Evolutionary conservation across 192 early-diverging fungal species (phyloP), one percentile per base, ranked within the genome.

Genomic region (Coemansia sp.): DNA sequence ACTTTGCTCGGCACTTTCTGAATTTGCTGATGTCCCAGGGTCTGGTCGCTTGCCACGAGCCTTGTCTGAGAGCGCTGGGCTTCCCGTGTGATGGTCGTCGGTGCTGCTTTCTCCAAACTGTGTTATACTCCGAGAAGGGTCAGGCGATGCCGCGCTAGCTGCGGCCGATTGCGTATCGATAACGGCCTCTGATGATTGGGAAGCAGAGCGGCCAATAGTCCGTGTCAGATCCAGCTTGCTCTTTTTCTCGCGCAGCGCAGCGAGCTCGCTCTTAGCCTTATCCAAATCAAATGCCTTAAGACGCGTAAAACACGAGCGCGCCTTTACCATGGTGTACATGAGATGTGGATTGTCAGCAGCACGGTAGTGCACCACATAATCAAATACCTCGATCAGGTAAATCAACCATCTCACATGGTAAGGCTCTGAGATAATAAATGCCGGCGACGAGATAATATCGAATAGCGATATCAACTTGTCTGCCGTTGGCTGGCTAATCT

Each of bases 361-460:
- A 48, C 94, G 94, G 71, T 94, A 94, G 64, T 94, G 92, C 10
- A 94, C 79, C 28, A 94, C 81, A 53, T 88, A 90, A 66, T 94
- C 90, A 64, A 94, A 88, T 6, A 87, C 83, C 63, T 95, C 93
- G 5, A 95, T 66, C 24, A 94, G 60, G 61, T 89, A 92, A 10
- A 86, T 88, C 14, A 91, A 76, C 28, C 87, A 82, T 27, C 83
- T 83, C 59, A 94, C 88, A 58, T 97, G 92, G 51, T 74, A 65
- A 56, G 94, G 89, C 54, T 90, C 90, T 0, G 90, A 85, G 21
- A 95, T 78, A 47, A 97, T 71, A 66, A 93, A 94, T 26, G 84
- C 84, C 1, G 93, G 88, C 50, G 87, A 85, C 7, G 89, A 82
- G 71, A 94, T 90, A 14, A 88, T 86, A n/a, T 68, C 77, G 49